These are phyloP conservation scores for Skeletonema marinoi DNA, from an alignment of 108 stramenopile species.

Conservation along the genomic window DNA sequence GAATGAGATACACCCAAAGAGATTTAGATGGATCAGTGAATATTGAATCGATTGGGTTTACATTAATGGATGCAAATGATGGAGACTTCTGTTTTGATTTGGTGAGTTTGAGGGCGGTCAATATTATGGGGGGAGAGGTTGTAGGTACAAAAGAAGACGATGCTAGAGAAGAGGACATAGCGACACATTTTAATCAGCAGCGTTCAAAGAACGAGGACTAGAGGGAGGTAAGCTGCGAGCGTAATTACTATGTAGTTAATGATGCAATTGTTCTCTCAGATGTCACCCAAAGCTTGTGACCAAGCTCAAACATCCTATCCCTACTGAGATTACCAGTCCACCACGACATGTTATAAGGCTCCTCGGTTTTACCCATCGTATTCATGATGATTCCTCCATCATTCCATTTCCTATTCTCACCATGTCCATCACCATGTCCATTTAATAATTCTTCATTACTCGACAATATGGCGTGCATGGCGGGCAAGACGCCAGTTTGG, in stretches of 20 bases:
- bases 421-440: constrained; percentile 1
- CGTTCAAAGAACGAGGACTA: neutral
- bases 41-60: constrained; percentile 77
- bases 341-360: constrained; percentile 32
- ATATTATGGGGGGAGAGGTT: constrained; percentile 47
- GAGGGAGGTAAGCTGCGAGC: neutral
- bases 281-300: constrained; percentile 28
- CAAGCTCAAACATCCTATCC: constrained; percentile 26
- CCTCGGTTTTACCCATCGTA: constrained; percentile 21
- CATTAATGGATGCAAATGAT: constrained; percentile 82
- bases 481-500: constrained; percentile 24
- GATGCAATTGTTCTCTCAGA: constrained; percentile 8
- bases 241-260: neutral
- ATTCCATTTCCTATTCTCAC: constrained; percentile 13
- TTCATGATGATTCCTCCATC: constrained; percentile 40
- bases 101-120: constrained; percentile 75
- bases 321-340: constrained; percentile 28
- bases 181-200: neutral
- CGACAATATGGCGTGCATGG: constrained; percentile 36
- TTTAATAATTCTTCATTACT: constrained; percentile 26
- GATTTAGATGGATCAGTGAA: constrained; percentile 61
- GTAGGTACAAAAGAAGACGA: constrained; percentile 35
- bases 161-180: constrained; percentile 18
- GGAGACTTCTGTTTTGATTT: constrained; percentile 84
- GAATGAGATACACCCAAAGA: constrained; percentile 63